Evolutionary conservation across 164 flowering plant species (phyloP).

Genomic region (Cinnamomum chago): DNA sequence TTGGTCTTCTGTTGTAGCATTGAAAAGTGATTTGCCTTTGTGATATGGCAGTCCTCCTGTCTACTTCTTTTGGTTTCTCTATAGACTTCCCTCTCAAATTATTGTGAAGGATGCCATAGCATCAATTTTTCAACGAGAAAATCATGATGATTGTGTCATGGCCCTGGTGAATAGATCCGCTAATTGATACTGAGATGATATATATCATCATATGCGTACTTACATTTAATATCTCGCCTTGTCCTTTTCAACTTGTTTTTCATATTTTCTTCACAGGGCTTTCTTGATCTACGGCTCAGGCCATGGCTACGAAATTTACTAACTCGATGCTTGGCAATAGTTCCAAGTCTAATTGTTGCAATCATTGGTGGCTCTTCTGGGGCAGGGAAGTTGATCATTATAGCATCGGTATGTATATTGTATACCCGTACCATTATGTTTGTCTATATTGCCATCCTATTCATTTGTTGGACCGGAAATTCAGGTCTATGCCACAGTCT

Average conservation of each 20-base stretch:
- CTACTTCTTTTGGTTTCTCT: too few relatives aligned
- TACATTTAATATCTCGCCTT: not conserved
- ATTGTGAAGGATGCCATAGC: too few relatives aligned
- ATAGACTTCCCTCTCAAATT: too few relatives aligned
- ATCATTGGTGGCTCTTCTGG: constrained; percentile 87
- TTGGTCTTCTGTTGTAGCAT: too few relatives aligned
- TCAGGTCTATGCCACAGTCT: too few relatives aligned
- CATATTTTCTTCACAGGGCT: constrained; percentile 49
- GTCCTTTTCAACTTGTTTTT: not conserved
- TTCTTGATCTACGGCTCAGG: constrained; percentile 67
- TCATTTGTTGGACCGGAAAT: not conserved
- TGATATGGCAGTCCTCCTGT: too few relatives aligned
- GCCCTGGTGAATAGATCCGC: too few relatives aligned
- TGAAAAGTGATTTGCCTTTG: too few relatives aligned
- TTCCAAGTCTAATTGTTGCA: constrained; percentile 88
- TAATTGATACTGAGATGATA: too few relatives aligned
- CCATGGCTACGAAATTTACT: constrained; percentile 85
- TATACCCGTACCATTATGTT: not conserved
- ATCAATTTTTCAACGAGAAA: too few relatives aligned
- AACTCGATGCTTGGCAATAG: constrained; percentile 85
- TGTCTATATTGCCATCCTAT: not conserved
- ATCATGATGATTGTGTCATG: too few relatives aligned
- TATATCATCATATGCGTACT: not conserved
- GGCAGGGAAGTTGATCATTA: constrained; percentile 81
- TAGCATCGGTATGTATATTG: constrained; percentile 62